Evolutionary conservation across 1,284 basidiomycete genomes (phyloP).

Genomic region (Hymenochaete sp.): DNA sequence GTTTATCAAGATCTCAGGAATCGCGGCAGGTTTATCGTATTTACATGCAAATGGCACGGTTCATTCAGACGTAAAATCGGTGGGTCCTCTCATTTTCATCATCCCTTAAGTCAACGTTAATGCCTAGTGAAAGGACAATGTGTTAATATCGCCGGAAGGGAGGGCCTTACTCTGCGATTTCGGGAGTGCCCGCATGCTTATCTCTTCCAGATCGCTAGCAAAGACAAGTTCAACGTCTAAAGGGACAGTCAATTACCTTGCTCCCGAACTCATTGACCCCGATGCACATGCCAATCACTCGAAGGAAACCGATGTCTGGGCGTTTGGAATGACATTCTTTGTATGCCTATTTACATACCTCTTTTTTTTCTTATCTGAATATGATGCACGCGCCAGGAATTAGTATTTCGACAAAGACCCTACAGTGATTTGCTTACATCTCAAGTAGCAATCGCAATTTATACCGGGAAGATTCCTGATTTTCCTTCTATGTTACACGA

Average conservation of each 20-base stretch:
- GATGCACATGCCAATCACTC: not conserved
- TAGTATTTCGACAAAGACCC: too few species aligned
- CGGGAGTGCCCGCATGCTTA: constrained; percentile 2
- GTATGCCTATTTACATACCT: not conserved
- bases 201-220: not conserved
- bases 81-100: not conserved
- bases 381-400: too few species aligned
- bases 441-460: too few species aligned
- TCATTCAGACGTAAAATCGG: constrained; percentile 7
- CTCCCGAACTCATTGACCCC: constrained; percentile 1
- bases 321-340: not conserved
- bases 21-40: constrained; percentile 6
- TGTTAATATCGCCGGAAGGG: not conserved
- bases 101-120: not conserved
- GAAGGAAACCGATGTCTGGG: not conserved
- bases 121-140: constrained; percentile 3
- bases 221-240: not conserved
- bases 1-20: constrained; percentile 1
- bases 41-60: not conserved
- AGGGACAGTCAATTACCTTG: not conserved
- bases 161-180: constrained; percentile 8
- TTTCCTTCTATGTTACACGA: too few species aligned
- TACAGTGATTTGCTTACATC: too few species aligned
- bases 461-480: too few species aligned
- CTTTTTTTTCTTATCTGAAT: too few species aligned